phyloP scores from a whole-genome alignment of 192 early-diverging fungal species.

The Linnemannia hyalina region DNA sequence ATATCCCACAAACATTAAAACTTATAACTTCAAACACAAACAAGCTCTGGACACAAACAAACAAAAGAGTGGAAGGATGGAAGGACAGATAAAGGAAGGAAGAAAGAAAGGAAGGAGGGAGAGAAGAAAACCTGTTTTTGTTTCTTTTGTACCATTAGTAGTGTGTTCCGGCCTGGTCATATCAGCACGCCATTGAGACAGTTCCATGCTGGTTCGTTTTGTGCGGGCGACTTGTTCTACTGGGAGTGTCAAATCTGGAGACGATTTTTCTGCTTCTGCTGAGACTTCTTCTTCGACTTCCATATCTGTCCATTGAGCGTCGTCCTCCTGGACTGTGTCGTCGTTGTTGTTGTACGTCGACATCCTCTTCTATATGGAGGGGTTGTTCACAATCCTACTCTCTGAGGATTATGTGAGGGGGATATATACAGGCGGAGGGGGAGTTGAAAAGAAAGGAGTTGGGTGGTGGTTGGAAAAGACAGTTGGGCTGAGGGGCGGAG shows the following conservation, averaged over 20 bases:
- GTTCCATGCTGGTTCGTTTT: background rate
- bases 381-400: too few relatives aligned
- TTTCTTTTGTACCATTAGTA: background rate
- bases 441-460: background rate
- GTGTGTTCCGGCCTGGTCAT: background rate
- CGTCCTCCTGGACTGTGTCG: background rate
- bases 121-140: background rate
- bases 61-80: background rate
- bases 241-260: background rate
- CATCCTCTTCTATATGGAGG: too few relatives aligned
- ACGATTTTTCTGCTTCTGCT: background rate
- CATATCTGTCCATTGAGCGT: background rate
- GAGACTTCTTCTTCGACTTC: background rate
- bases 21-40: background rate
- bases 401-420: too few relatives aligned
- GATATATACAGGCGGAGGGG: background rate
- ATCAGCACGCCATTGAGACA: background rate
- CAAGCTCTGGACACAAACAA: background rate
- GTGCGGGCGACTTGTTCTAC: background rate
- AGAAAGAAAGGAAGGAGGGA: too few relatives aligned
- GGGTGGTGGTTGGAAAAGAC: background rate
- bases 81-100: too few relatives aligned
- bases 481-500: background rate
- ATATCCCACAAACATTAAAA: background rate
- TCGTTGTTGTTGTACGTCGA: background rate